These are phyloP conservation scores for Pueraria montana DNA, from an alignment of 306 rosid species.

Conservation along the genomic window DNA sequence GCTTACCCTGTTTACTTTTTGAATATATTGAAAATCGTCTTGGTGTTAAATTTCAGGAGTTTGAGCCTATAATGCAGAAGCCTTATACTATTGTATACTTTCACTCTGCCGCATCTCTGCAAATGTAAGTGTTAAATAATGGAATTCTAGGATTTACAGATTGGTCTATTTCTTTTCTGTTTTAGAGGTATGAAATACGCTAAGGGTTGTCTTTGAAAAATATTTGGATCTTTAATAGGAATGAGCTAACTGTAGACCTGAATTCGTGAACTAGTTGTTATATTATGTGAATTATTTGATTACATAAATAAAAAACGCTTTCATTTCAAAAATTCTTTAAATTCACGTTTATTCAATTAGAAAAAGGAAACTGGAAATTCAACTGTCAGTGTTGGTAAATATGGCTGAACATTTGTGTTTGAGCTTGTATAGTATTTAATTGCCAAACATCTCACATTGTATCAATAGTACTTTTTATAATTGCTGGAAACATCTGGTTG, in stretches of 20 bases:
- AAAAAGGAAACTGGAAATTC: constrained; percentile 30
- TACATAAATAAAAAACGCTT: not conserved
- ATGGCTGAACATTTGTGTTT: constrained; percentile 12
- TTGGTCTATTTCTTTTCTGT: constrained; percentile 23
- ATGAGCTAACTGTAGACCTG: constrained; percentile 22
- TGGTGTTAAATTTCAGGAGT: constrained; percentile 75
- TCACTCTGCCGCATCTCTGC: constrained; percentile 98
- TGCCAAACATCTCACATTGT: constrained; percentile 21
- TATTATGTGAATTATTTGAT: constrained; percentile 31
- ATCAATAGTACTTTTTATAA: constrained; percentile 25
- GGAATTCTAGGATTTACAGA: constrained; percentile 39
- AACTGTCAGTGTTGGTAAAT: not conserved
- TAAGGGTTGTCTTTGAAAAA: constrained; percentile 13
- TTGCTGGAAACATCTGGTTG: constrained; percentile 38
- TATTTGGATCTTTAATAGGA: constrained; percentile 1
- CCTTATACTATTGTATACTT: constrained; percentile 92
- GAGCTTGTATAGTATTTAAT: constrained; percentile 21
- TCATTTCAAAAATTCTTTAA: constrained; percentile 33
- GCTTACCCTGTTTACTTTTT: constrained; percentile 5
- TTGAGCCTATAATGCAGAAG: constrained; percentile 95
- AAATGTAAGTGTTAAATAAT: constrained; percentile 72
- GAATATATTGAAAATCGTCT: constrained; percentile 36
- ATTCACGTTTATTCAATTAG: constrained; percentile 13
- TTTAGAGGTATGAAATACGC: constrained; percentile 7
- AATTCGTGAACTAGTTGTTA: constrained; percentile 21